Evolutionary conservation across 1,284 basidiomycete species (phyloP).

Genomic region (Trametes pubescens): DNA sequence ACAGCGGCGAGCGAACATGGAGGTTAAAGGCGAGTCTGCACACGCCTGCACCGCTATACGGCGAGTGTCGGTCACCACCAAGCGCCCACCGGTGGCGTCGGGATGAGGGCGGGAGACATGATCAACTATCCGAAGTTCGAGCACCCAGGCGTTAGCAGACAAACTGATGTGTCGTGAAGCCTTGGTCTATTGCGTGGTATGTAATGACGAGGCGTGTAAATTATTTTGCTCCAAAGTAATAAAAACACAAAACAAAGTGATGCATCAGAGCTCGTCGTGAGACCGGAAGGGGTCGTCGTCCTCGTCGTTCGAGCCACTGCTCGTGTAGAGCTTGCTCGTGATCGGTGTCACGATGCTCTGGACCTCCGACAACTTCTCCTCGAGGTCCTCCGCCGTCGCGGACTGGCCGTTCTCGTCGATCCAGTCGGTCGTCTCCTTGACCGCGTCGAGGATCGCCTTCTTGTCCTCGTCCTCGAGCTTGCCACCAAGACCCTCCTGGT

Average conservation of each 20-base stretch:
- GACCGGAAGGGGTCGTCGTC: constrained; percentile 66
- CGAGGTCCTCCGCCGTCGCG: constrained; percentile 87
- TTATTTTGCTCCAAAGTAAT: constrained; percentile 35
- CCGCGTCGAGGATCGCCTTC: constrained; percentile 81
- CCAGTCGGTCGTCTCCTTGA: constrained; percentile 95
- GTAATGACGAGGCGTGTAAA: constrained; percentile 34
- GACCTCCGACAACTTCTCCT: constrained; percentile 84
- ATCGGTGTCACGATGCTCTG: constrained; percentile 70
- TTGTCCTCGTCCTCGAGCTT: constrained; percentile 91
- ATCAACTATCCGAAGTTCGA: neutral
- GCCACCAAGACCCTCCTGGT: constrained; percentile 90
- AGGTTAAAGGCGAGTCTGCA: neutral
- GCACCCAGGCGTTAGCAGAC: neutral
- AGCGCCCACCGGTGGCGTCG: constrained; percentile 1
- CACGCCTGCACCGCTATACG: neutral
- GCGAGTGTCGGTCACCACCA: neutral
- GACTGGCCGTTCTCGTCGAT: constrained; percentile 82
- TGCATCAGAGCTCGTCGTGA: constrained; percentile 72
- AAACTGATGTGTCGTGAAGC: constrained; percentile 24
- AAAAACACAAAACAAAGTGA: constrained; percentile 32
- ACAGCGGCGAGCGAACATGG: constrained; percentile 18
- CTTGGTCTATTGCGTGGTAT: constrained; percentile 35
- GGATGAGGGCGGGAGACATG: neutral
- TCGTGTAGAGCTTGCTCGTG: constrained; percentile 80
- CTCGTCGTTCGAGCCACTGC: constrained; percentile 48